A percentile compares a stretch with the other conserved stretches of the same genome.
phyloP scores from a whole-genome alignment of 805 yeast genomes.

The Kodamaea leandrae region DNA sequence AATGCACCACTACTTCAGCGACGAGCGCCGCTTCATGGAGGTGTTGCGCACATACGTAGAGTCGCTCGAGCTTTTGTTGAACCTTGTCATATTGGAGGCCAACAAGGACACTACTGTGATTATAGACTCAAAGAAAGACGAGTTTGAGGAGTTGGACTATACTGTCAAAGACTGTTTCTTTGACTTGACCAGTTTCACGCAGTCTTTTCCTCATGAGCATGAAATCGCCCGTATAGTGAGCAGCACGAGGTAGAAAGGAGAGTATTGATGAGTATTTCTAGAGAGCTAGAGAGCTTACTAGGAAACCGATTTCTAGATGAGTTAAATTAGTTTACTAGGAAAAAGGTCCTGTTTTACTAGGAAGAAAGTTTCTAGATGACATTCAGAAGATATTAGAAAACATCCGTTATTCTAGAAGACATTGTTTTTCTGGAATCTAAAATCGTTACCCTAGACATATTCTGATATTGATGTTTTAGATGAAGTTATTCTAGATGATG shows the following conservation, averaged over 20 bases:
- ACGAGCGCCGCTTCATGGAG: constrained; percentile 13
- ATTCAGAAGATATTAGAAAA: too few species aligned
- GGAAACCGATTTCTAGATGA: too few species aligned
- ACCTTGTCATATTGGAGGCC: constrained; percentile 4
- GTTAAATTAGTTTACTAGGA: too few species aligned
- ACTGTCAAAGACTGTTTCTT: constrained; percentile 15
- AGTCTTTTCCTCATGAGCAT: constrained; percentile 12
- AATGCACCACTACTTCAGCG: constrained; percentile 9
- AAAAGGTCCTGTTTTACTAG: too few species aligned
- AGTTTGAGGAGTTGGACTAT: constrained; percentile 15
- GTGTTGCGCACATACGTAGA: constrained; percentile 9
- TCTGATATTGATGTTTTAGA: too few species aligned
- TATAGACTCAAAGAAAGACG: constrained; percentile 11
- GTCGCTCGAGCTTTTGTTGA: constrained; percentile 8
- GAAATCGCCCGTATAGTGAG: constrained; percentile 3
- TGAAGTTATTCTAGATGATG: too few species aligned
- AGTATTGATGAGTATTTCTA: background rate
- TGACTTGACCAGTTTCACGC: constrained; percentile 13
- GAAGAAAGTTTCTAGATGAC: too few species aligned
- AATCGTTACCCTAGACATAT: too few species aligned
- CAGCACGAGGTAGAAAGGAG: background rate
- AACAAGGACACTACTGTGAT: constrained; percentile 5
- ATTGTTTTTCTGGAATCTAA: too few species aligned
- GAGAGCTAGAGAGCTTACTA: too few species aligned
- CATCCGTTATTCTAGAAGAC: too few species aligned